phyloP scores from a whole-genome alignment of 2,329 filamentous ascomycete genomes.

The Bimuria novae-zelandiae region DNA sequence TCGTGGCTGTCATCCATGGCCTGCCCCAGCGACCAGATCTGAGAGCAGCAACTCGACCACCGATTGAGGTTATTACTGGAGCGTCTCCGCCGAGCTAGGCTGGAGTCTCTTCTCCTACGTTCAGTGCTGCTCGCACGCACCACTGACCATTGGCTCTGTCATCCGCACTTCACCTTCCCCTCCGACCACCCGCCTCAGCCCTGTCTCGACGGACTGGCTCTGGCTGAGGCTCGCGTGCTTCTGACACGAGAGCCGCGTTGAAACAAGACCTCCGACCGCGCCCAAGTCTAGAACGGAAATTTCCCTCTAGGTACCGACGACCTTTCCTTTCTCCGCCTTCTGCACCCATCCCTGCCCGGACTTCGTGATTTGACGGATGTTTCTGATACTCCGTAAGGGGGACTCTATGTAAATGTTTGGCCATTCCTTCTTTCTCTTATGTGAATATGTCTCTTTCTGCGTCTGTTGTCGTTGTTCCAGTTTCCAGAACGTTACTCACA shows the following conservation, averaged over 20 bases:
- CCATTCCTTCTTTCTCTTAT: conserved; percentile 16
- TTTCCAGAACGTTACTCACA: conserved; percentile 35
- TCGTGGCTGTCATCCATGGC: conserved; percentile 45
- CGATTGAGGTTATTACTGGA: conserved; percentile 48
- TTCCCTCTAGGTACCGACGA: conserved; percentile 34
- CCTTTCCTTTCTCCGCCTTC: conserved; percentile 19
- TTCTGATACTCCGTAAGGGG: conserved; percentile 24
- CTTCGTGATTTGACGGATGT: conserved; percentile 19
- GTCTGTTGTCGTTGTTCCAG: conserved; percentile 18
- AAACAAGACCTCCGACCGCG: conserved; percentile 20
- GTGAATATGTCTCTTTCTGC: conserved; percentile 8
- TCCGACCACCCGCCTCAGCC: conserved; percentile 19
- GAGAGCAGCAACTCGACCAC: conserved; percentile 37
- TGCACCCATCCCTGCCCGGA: conserved; percentile 23
- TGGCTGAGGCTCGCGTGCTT: conserved; percentile 12
- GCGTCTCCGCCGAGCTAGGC: conserved; percentile 42
- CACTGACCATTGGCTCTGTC: conserved; percentile 25
- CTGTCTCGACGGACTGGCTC: conserved; percentile 11
- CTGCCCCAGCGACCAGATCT: conserved; percentile 43
- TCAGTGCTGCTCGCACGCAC: conserved; percentile 30
- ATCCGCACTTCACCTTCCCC: conserved; percentile 23
- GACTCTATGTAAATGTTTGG: conserved; percentile 23
- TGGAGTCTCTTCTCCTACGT: conserved; percentile 33
- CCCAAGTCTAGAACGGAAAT: conserved; percentile 14
- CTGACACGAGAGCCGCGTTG: conserved; percentile 7